These are phyloP conservation scores for Sphaerulina vaccinii DNA, from an alignment of 2,329 filamentous ascomycete genomes.

Conservation along the genomic window DNA sequence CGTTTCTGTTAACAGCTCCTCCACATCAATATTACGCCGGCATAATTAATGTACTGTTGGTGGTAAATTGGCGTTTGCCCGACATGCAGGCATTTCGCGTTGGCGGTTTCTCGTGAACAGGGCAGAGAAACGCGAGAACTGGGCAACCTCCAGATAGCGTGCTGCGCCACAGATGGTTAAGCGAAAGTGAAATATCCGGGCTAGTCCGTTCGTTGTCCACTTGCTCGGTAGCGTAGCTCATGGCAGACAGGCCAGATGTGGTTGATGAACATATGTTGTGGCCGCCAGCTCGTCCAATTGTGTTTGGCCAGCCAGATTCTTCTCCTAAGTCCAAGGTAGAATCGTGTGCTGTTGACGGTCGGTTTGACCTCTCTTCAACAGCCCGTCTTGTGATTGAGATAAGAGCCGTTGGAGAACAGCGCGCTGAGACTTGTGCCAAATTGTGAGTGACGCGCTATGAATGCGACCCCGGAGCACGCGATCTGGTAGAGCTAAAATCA, in stretches of 20 bases:
- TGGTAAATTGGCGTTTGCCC: slow-evolving; percentile 9
- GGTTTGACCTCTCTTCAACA: too few relatives aligned
- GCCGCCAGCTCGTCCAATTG: neutral
- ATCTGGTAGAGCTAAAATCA: slow-evolving; percentile 10
- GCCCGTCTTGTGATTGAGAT: neutral
- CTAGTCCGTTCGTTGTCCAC: slow-evolving; percentile 2
- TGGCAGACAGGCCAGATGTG: neutral
- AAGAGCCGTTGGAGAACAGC: neutral
- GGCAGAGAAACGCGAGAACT: slow-evolving; percentile 13
- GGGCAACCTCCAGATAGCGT: too few relatives aligned
- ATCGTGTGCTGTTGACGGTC: too few relatives aligned
- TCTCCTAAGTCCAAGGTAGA: neutral
- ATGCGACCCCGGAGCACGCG: slow-evolving; percentile 14
- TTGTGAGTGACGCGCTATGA: slow-evolving; percentile 10
- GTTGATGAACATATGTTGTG: neutral
- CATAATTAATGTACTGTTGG: neutral
- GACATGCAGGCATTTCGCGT: slow-evolving; percentile 8
- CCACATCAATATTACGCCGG: neutral
- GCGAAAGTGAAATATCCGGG: slow-evolving; percentile 13
- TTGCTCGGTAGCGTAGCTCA: neutral
- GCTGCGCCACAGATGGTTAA: slow-evolving; percentile 15
- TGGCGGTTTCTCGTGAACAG: slow-evolving; percentile 4
- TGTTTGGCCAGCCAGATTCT: neutral
- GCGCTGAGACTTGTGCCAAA: slow-evolving; percentile 4
- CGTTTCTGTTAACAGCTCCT: neutral